Base-by-base conservation (phyloP, 139 green algal species). In the Chlorella sp. region DNA sequence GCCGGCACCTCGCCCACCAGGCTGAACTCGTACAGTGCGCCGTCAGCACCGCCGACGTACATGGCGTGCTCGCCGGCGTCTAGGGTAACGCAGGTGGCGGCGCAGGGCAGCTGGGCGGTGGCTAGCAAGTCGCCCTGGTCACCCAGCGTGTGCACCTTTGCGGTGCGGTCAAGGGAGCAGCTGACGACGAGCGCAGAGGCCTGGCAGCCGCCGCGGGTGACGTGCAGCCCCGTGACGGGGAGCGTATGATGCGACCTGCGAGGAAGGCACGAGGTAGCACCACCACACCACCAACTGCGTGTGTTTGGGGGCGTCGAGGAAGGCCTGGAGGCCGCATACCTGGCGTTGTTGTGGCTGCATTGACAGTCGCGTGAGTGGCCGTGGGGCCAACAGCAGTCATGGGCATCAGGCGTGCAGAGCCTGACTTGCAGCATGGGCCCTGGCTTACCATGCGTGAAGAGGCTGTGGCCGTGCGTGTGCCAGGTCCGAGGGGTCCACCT, bases 211-310 rank as follows among this genome's bases (percentile, higher is more conserved):
- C 86, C 88, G 0, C 68, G 70, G 14, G 89, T 83, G 1, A 85
- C 51, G 27, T 67, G 62, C 32, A 98, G 61, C 31, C 64, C 76
- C 2, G 89, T 96, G 1, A 98, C 79, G 0, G 88, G 85, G 23
- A 97, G 82, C 0, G 91, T 95, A 78, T 98, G 93, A 31, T 95
- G 88, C 0, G 85, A 90, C 89, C 88, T 89, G 75, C 35, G 61
- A 35, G 22, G 49, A 34, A 10, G 72, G 17, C 64, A 69, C 26
- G 32, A 31, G n/a, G 10, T 60, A 34, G 27, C 49, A 34, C 31
- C 26, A 22, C 5, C 22, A 6, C 2, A 22, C 27, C 33, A 26
- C 60, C 30, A 24, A 20, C 1, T 34, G 5, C 24, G 31, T 73
- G 65, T 23, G 60, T 73, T n/a, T n/a, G n/a, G n/a, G n/a, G n/a